Conservation (phyloP, 208 protist genomes). For the Herpetomonas samuelpessoai region DNA sequence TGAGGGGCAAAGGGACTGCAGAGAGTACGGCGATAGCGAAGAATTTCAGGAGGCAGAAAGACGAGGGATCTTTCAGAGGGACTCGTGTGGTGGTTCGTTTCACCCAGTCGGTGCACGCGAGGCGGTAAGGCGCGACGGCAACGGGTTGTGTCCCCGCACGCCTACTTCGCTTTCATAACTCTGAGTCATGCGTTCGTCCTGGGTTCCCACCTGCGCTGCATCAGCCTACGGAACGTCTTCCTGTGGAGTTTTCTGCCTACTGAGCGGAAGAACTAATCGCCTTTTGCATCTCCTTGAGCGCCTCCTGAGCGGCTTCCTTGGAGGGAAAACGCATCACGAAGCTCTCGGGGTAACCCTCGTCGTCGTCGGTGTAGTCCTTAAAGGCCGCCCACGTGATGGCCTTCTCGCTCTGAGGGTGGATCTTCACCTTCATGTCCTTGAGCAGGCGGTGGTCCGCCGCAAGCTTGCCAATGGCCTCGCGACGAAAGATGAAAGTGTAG, state of each 20-base stretch:
- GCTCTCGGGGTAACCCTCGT: conserved; percentile 81
- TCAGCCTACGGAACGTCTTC: no score
- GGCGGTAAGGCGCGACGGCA: no score
- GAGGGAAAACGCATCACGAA: conserved; percentile 79
- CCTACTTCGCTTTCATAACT: no score
- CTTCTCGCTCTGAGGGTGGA: conserved; percentile 78
- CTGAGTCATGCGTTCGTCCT: no score
- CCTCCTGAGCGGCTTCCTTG: conserved; percentile 61
- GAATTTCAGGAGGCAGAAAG: no score
- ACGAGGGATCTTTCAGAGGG: no score
- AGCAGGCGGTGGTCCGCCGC: conserved; percentile 83
- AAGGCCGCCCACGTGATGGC: conserved; percentile 63
- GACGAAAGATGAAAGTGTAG: conserved; percentile 88
- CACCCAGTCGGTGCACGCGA: no score
- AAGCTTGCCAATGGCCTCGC: conserved; percentile 86
- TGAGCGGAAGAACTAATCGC: conserved; percentile 41
- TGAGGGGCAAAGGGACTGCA: no score
- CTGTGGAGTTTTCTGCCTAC: conserved; percentile 1
- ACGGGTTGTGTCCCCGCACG: no score
- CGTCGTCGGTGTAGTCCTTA: conserved; percentile 88
- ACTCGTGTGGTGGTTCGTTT: no score
- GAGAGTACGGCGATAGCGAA: no score
- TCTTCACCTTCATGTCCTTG: conserved; percentile 69
- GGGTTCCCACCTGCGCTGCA: no score
- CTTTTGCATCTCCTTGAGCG: conserved; percentile 57